Base-by-base conservation (phyloP, 1,139 yeast species). In the Candida dubliniensis region DNA sequence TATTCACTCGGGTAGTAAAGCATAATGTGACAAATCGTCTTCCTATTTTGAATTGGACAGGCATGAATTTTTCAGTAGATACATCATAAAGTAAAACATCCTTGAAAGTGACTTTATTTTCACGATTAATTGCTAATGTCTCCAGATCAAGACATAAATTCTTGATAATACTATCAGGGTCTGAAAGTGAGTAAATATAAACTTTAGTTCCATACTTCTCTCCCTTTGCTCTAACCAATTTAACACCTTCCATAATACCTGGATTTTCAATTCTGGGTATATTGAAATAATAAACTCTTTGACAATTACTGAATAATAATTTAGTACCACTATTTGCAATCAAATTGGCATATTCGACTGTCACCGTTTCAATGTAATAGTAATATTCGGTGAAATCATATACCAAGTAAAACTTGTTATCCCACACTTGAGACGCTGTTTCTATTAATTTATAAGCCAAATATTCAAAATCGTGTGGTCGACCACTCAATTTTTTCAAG, bases 381-480 rank as follows among this genome's bases (percentile, higher is more conserved):
- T 72, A 58, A 55, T 74, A 82, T 15, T 83, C 84, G 0, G 96
- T 85, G 50, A 87, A 81, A 60, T 89, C 96, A 49, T 81, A 59
- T 6, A 88, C 76, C 47, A 84, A 48, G 49, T 80, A 77, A 57
- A 77, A 88, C 48, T 79, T 80, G 38, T 79, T 75, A 18, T 82
- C 82, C 95, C 95, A 87, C 41, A 87, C 75, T 56, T 84, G 87
- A 46, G 84, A 76, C 13, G 86, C 79, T 9, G 82, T 76, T 54
- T 87, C 93, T 49, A 87, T 75, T 18, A 84, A 58, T 51, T 84
- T 76, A 60, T 79, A 88, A 9, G 82, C 68, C 36, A 84, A 66
- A 8, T 78, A 66, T 39, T 84, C 84, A 1, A 77, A 64, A 47
- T 84, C 87, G 39, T 71, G 56, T 9, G 71, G 69, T 10, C 77